phyloP scores from a whole-genome alignment of 129 eudicot species.

The Artemisia argyi region DNA sequence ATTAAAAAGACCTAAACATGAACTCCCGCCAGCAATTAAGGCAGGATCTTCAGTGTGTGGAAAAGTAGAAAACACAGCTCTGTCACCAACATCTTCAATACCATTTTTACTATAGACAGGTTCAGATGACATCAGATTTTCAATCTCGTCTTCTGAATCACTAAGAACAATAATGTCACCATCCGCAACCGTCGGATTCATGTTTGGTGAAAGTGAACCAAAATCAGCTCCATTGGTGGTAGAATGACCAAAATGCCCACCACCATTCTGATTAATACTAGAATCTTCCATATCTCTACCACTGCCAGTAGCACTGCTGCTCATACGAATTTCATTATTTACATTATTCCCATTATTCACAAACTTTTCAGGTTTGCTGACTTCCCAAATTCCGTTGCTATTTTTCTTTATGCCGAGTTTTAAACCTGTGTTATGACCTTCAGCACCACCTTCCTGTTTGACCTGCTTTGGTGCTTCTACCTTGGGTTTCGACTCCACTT shows the following conservation, averaged over 20 bases:
- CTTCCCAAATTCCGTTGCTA: constrained; percentile 72
- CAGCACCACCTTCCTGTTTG: constrained; percentile 67
- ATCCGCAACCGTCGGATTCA: constrained; percentile 41
- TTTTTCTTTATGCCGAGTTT: constrained; percentile 82
- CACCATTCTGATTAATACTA: constrained; percentile 80
- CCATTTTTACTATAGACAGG: background rate
- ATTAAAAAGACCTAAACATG: constrained; percentile 59
- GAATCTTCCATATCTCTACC: constrained; percentile 79
- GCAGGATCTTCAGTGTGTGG: constrained; percentile 49
- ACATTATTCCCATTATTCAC: constrained; percentile 31
- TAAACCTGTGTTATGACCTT: constrained; percentile 60
- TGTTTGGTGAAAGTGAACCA: constrained; percentile 61
- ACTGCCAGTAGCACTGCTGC: constrained; percentile 87
- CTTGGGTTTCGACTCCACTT: constrained; percentile 50
- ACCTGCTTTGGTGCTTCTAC: constrained; percentile 51
- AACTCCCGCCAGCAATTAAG: constrained; percentile 40
- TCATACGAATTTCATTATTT: constrained; percentile 58
- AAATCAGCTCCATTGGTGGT: constrained; percentile 54
- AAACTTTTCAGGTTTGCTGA: constrained; percentile 57
- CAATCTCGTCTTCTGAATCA: constrained; percentile 89
- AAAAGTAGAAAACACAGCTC: constrained; percentile 6
- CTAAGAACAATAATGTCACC: constrained; percentile 73
- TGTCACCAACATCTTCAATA: constrained; percentile 5
- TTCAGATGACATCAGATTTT: constrained; percentile 12
- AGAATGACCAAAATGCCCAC: constrained; percentile 57